These are phyloP conservation scores for Fusarium brachygibbosum DNA, from an alignment of 2,329 filamentous ascomycete species.

Conservation along the genomic window DNA sequence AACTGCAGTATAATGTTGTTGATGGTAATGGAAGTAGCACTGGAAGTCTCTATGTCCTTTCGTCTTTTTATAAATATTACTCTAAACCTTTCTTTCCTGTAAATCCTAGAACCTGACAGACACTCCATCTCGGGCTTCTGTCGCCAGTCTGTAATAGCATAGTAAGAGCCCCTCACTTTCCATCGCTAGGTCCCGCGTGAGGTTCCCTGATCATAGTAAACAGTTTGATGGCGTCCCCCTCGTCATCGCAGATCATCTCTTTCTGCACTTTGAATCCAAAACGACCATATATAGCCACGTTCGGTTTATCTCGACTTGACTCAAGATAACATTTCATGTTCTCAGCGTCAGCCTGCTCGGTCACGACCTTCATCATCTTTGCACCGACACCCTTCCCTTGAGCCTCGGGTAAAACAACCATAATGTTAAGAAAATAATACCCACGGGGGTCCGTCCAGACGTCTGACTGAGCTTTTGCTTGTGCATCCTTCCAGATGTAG, in stretches of 20 bases:
- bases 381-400: constrained; percentile 77
- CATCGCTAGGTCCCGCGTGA: neutral
- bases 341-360: constrained; percentile 73
- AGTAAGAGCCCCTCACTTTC: neutral
- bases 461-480: constrained; percentile 70
- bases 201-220: constrained; percentile 64
- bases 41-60: too few relatives aligned
- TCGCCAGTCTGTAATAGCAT: too few relatives aligned
- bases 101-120: too few relatives aligned
- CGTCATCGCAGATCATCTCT: constrained; percentile 76
- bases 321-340: constrained; percentile 77
- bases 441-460: constrained; percentile 76
- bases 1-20: too few relatives aligned
- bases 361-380: constrained; percentile 73
- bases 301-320: constrained; percentile 75
- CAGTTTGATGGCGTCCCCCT: constrained; percentile 67
- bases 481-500: constrained; percentile 78
- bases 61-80: too few relatives aligned
- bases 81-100: too few relatives aligned
- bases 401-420: constrained; percentile 74
- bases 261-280: constrained; percentile 76
- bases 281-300: constrained; percentile 77
- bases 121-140: too few relatives aligned
- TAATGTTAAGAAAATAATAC: constrained; percentile 83
- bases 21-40: too few relatives aligned